A percentile compares a stretch with the other conserved stretches of the same genome.
phyloP scores from a whole-genome alignment of 805 yeast species.

The Spencermartinsiella europaea region DNA sequence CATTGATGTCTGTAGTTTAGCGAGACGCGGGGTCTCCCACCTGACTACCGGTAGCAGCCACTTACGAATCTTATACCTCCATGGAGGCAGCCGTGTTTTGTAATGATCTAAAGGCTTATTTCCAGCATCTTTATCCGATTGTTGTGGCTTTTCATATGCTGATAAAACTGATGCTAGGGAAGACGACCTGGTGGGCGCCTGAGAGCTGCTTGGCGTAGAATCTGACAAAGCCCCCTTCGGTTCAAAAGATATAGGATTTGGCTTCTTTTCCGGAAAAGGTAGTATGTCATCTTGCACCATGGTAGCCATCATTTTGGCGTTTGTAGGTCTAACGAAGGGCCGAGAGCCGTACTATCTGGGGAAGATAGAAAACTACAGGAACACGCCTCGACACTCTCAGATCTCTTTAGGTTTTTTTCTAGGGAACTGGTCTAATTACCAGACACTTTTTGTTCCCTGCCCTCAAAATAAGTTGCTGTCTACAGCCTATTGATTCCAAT shows the following conservation, averaged over 20 bases:
- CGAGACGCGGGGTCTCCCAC: conserved; percentile 58
- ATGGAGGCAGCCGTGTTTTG: conserved; percentile 49
- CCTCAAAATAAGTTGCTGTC: no score
- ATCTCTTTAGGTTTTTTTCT: no score
- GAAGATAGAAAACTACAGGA: no score
- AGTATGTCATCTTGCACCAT: not conserved
- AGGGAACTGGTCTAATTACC: no score
- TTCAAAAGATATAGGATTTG: not conserved
- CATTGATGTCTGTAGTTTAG: conserved; percentile 45
- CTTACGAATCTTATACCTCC: conserved; percentile 41
- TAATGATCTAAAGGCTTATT: conserved; percentile 65
- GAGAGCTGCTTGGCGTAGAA: not conserved
- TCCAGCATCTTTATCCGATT: conserved; percentile 59
- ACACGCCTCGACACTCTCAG: no score
- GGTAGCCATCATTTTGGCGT: not conserved
- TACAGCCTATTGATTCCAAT: no score
- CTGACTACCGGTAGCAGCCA: conserved; percentile 52
- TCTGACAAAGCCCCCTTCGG: not conserved
- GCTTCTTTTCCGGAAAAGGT: not conserved
- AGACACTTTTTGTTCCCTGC: no score
- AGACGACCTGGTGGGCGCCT: conserved; percentile 12
- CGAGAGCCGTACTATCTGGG: no score
- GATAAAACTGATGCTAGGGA: conserved; percentile 20
- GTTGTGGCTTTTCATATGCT: conserved; percentile 23
- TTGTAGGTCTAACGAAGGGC: no score